Percentiles rank a stretch among this genome's conserved stretches.
These are phyloP conservation scores for Lathyrus sativus DNA, from an alignment of 306 rosid genomes.

Conservation along the genomic window DNA sequence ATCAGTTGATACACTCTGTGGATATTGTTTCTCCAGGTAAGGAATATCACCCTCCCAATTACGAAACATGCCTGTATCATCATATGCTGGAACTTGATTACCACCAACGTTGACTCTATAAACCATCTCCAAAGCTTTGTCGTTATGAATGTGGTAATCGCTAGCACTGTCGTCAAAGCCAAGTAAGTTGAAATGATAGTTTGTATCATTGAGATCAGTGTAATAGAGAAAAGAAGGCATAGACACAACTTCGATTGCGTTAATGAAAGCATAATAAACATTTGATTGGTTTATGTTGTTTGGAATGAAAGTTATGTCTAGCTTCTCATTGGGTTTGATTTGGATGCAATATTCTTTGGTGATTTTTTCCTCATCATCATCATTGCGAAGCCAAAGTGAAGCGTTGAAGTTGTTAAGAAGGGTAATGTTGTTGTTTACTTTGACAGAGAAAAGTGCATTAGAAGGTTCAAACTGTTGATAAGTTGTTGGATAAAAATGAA, in stretches of 20 bases:
- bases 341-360: slow-evolving; percentile 39
- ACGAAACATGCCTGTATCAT: slow-evolving; percentile 18
- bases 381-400: slow-evolving; percentile 6
- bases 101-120: slow-evolving; percentile 27
- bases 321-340: slow-evolving; percentile 10
- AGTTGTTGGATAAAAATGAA: slow-evolving; percentile 36
- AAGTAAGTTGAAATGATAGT: no score
- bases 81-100: rapidly evolving
- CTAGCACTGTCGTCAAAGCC: no score
- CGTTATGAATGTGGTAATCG: no score
- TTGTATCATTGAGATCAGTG: no score
- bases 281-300: neutral
- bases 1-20: rapidly evolving
- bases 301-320: slow-evolving; percentile 49
- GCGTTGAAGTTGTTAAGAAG: slow-evolving; percentile 50
- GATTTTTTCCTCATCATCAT: neutral
- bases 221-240: slow-evolving; percentile 45
- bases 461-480: neutral
- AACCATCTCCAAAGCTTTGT: neutral
- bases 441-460: slow-evolving; percentile 47
- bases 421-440: slow-evolving; percentile 4
- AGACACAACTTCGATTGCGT: slow-evolving; percentile 62
- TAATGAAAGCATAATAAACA: slow-evolving; percentile 45
- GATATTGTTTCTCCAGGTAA: neutral
- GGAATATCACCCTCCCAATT: neutral